Evolutionary conservation across 2,329 filamentous ascomycete genomes (phyloP).

Genomic region (Exophiala mesophila): DNA sequence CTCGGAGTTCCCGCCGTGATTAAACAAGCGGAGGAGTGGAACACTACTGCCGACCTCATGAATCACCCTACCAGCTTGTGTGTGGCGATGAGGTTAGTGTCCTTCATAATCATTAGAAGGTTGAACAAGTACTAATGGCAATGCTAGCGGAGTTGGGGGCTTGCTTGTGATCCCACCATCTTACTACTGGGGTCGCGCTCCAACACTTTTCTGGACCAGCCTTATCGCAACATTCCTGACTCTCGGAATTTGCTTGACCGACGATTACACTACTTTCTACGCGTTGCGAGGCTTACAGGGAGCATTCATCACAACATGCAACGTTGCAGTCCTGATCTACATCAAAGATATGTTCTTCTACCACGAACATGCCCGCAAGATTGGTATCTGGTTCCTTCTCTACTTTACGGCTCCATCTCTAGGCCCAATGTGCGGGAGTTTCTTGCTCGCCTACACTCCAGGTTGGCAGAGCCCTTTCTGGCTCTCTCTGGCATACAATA

Average conservation of each 20-base stretch:
- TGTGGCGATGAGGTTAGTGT: not conserved
- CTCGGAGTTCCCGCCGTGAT: constrained; percentile 36
- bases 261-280: constrained; percentile 34
- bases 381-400: constrained; percentile 35
- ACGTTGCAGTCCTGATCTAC: constrained; percentile 39
- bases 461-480: constrained; percentile 35
- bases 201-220: constrained; percentile 37
- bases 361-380: constrained; percentile 36
- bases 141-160: constrained; percentile 33
- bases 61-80: constrained; percentile 1
- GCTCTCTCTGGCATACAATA: constrained; percentile 24
- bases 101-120: too few relatives aligned
- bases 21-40: constrained; percentile 35
- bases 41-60: constrained; percentile 5
- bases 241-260: constrained; percentile 34
- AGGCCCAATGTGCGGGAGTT: constrained; percentile 28
- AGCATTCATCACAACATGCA: constrained; percentile 38
- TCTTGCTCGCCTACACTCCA: constrained; percentile 32
- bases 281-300: constrained; percentile 40
- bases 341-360: constrained; percentile 40
- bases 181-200: constrained; percentile 40
- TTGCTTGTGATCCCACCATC: constrained; percentile 35
- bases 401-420: constrained; percentile 30
- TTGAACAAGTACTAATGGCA: not conserved
- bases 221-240: constrained; percentile 33